phyloP scores from a whole-genome alignment of 805 yeast genomes.

The Hanseniaspora lindneri region DNA sequence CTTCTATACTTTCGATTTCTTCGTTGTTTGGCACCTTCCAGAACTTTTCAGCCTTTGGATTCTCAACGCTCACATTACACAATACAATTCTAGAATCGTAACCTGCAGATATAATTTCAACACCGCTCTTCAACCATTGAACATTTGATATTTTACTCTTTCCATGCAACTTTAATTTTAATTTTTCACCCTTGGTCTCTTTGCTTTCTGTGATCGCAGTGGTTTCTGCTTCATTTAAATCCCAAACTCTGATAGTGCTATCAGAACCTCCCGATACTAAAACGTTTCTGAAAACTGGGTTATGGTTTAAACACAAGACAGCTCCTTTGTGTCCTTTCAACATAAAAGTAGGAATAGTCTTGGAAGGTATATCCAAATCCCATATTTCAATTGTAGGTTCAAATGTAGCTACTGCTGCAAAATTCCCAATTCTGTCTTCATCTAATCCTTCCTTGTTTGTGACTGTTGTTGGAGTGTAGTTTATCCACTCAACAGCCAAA shows the following conservation, averaged over 20 bases:
- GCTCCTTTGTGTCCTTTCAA: slow-evolving; percentile 95
- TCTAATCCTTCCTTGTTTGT: slow-evolving; percentile 23
- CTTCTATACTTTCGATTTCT: slow-evolving; percentile 67
- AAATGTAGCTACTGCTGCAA: slow-evolving; percentile 93
- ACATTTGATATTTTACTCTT: slow-evolving; percentile 73
- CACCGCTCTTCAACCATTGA: slow-evolving; percentile 60
- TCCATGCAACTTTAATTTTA: slow-evolving; percentile 45
- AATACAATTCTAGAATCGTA: slow-evolving; percentile 75
- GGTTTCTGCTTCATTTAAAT: slow-evolving; percentile 58
- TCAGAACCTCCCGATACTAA: slow-evolving; percentile 94
- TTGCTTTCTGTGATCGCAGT: slow-evolving; percentile 30
- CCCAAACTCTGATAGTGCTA: slow-evolving; percentile 91
- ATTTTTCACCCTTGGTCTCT: slow-evolving; percentile 6
- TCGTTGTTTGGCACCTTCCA: slow-evolving; percentile 56
- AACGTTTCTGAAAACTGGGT: slow-evolving; percentile 66
- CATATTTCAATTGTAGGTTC: slow-evolving; percentile 96
- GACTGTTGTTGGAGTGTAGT: slow-evolving; percentile 47
- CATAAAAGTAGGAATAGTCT: slow-evolving; percentile 87
- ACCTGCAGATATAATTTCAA: slow-evolving; percentile 77
- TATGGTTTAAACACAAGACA: slow-evolving; percentile 74
- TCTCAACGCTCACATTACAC: slow-evolving; percentile 72
- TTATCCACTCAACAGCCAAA: slow-evolving; percentile 89
- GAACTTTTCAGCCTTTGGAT: slow-evolving; percentile 44
- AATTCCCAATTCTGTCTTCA: slow-evolving; percentile 56
- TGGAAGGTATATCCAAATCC: slow-evolving; percentile 86